Evolutionary conservation across 2,329 filamentous ascomycete species (phyloP).

Genomic region (Penicillium sp.): DNA sequence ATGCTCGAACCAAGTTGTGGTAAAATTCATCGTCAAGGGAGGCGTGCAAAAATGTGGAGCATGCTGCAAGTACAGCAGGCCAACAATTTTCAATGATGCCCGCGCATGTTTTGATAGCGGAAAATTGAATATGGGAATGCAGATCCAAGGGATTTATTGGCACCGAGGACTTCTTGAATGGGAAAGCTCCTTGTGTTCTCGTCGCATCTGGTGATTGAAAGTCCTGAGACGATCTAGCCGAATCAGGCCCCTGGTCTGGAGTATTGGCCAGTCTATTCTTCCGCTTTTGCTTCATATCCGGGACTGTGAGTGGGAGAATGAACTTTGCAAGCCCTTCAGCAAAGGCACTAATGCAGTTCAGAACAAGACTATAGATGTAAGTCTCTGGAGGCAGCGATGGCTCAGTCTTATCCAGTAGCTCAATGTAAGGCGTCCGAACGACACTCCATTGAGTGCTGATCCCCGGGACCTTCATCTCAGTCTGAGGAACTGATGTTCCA

Average conservation of each 20-base stretch:
- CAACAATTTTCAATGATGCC: constrained; percentile 87
- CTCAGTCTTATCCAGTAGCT: constrained; percentile 90
- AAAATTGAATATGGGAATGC: constrained; percentile 68
- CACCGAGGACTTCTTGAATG: constrained; percentile 32
- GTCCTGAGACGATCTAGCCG: constrained; percentile 28
- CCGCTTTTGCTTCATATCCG: constrained; percentile 61
- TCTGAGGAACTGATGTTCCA: constrained; percentile 65
- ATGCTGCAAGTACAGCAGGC: constrained; percentile 92
- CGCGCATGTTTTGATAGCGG: constrained; percentile 74
- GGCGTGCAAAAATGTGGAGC: constrained; percentile 91
- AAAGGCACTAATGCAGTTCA: constrained; percentile 85
- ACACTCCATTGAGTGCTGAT: constrained; percentile 92
- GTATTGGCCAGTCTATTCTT: constrained; percentile 37
- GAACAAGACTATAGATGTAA: constrained; percentile 84
- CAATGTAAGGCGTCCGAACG: constrained; percentile 82
- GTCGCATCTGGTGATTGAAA: constrained; percentile 31
- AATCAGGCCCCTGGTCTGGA: constrained; percentile 39
- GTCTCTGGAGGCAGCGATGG: constrained; percentile 82
- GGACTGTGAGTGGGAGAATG: constrained; percentile 84
- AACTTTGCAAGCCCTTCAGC: constrained; percentile 93
- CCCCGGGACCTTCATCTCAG: constrained; percentile 66
- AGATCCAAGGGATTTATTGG: constrained; percentile 80
- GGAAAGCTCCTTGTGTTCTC: constrained; percentile 23
- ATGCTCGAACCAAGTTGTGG: constrained; percentile 83
- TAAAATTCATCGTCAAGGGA: constrained; percentile 92